Conservation (phyloP, 2,329 filamentous ascomycete genomes). For the Coleophoma crateriformis region DNA sequence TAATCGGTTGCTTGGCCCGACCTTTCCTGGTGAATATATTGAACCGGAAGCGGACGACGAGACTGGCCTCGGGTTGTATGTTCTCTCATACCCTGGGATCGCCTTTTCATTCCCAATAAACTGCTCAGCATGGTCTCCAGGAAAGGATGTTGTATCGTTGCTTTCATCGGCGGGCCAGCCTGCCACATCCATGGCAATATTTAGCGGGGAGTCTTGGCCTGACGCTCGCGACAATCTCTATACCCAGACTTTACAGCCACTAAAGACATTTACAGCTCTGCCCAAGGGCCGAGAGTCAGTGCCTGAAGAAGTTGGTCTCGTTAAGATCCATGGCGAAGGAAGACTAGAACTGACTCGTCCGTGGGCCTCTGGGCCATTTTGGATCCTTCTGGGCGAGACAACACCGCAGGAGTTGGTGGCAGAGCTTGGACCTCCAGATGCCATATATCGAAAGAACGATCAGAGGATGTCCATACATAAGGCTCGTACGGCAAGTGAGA, state of each 20-base stretch:
- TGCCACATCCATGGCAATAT: constrained; percentile 85
- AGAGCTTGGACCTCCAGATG: constrained; percentile 87
- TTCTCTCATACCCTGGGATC: constrained; percentile 90
- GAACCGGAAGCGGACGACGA: constrained; percentile 48
- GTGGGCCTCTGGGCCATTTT: constrained; percentile 59
- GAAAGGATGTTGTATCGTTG: constrained; percentile 78
- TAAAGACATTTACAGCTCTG: constrained; percentile 64
- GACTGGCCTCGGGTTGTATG: constrained; percentile 66
- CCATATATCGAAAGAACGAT: constrained; percentile 88
- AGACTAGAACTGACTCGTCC: constrained; percentile 72
- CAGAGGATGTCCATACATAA: constrained; percentile 83
- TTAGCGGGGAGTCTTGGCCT: constrained; percentile 85
- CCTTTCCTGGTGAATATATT: constrained; percentile 90
- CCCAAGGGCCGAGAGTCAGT: constrained; percentile 70
- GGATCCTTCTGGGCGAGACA: constrained; percentile 76
- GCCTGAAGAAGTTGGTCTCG: constrained; percentile 83
- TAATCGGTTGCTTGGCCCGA: constrained; percentile 86
- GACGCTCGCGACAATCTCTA: constrained; percentile 74
- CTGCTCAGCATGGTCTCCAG: constrained; percentile 66
- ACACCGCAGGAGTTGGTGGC: constrained; percentile 88
- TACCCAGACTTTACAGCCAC: constrained; percentile 66
- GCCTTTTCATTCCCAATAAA: constrained; percentile 86
- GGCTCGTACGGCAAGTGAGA: constrained; percentile 47
- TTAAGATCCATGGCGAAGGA: constrained; percentile 73
- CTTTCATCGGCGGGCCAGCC: constrained; percentile 71